phyloP scores from a whole-genome alignment of 257 asterid species.

The Plantago elongata region DNA sequence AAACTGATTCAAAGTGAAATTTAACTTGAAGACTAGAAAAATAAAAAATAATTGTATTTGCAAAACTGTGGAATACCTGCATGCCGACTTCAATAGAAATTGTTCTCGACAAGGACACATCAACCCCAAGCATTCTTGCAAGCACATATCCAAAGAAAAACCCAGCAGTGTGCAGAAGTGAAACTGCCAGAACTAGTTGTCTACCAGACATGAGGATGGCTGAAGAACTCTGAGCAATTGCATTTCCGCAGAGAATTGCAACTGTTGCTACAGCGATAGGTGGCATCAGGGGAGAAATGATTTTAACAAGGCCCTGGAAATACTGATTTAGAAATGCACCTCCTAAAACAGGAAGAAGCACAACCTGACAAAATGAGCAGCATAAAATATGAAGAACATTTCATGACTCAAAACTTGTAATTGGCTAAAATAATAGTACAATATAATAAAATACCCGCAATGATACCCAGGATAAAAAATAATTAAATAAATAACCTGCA shows the following conservation, averaged over 20 bases:
- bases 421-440: not conserved
- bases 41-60: not conserved
- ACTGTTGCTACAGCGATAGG: conserved; percentile 86
- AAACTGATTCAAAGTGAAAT: not conserved
- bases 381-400: not conserved
- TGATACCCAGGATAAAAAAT: not conserved
- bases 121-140: conserved; percentile 62
- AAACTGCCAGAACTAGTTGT: conserved; percentile 58
- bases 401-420: conserved; percentile 4
- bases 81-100: conserved; percentile 91
- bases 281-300: conserved; percentile 77
- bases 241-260: conserved; percentile 84
- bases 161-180: conserved; percentile 71
- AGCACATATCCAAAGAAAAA: conserved; percentile 75
- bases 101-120: conserved; percentile 74
- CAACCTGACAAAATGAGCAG: conserved; percentile 44
- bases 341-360: conserved; percentile 78
- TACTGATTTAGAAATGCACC: conserved; percentile 88
- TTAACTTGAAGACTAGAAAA: not conserved
- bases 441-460: not conserved
- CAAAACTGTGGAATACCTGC: conserved; percentile 50
- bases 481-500: conserved; percentile 48
- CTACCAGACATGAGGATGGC: conserved; percentile 79
- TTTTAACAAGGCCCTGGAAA: conserved; percentile 54
- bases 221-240: conserved; percentile 86